Conservation (phyloP, 2,329 filamentous ascomycete species). For the Fusarium graminum region DNA sequence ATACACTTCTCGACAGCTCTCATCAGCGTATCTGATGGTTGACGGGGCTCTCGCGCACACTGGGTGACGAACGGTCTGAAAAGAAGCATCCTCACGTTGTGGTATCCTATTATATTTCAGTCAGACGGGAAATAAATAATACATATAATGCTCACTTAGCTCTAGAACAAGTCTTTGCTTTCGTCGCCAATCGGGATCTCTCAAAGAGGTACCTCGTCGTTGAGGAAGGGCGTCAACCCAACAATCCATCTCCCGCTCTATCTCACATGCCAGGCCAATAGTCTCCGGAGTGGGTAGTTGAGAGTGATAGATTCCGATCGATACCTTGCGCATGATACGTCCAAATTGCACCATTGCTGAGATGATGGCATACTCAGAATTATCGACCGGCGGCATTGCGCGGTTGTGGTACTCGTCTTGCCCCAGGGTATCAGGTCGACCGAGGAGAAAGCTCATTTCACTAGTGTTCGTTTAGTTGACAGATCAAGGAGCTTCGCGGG, state of each 20-base stretch:
- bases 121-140: fast-evolving
- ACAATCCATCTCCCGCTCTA: slow-evolving; percentile 5
- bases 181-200: slow-evolving; percentile 17
- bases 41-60: not conserved
- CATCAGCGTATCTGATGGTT: not conserved
- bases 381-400: not conserved
- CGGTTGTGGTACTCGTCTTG: slow-evolving; percentile 20
- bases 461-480: not conserved
- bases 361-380: slow-evolving; percentile 20
- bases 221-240: slow-evolving; percentile 9
- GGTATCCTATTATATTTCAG: not conserved
- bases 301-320: slow-evolving; percentile 12
- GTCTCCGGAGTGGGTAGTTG: slow-evolving; percentile 1
- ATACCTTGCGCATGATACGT: slow-evolving; percentile 6
- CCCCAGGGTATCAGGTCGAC: slow-evolving; percentile 15
- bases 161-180: slow-evolving; percentile 16
- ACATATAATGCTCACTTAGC: not conserved
- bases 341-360: slow-evolving; percentile 12
- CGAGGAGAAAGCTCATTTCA: slow-evolving; percentile 13
- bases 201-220: slow-evolving; percentile 5
- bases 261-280: slow-evolving; percentile 3
- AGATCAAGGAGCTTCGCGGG: not conserved
- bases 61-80: slow-evolving; percentile 12
- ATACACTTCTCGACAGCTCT: slow-evolving; percentile 10
- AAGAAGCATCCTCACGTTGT: slow-evolving; percentile 16